These are phyloP conservation scores for Lactuca saligna DNA, from an alignment of 129 eudicot genomes.

Conservation along the genomic window DNA sequence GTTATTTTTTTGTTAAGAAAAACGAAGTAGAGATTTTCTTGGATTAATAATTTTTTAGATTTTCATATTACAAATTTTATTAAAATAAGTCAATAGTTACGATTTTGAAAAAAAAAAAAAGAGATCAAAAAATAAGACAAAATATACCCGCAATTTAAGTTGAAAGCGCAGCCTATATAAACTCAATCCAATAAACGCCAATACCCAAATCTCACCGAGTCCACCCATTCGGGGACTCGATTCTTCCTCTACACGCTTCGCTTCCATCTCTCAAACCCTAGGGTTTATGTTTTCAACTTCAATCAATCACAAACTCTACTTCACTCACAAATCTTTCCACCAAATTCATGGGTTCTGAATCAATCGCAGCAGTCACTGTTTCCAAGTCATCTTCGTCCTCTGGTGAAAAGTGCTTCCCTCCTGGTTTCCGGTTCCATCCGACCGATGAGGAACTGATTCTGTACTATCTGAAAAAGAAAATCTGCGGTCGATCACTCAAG, in stretches of 20 bases:
- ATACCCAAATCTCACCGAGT: neutral
- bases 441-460: conserved; percentile 73
- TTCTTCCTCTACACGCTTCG: conserved; percentile 14
- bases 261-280: conserved; percentile 4
- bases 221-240: conserved; percentile 10
- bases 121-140: too few species aligned
- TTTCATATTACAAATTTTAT: too few species aligned
- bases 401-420: conserved; percentile 46
- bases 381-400: conserved; percentile 22
- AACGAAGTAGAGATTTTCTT: too few species aligned
- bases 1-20: too few species aligned
- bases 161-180: neutral
- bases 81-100: too few species aligned
- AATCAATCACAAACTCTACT: neutral
- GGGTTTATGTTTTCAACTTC: neutral
- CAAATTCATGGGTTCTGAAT: conserved; percentile 11
- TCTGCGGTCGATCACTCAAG: conserved; percentile 47
- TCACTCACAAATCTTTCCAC: neutral
- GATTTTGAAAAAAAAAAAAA: too few species aligned
- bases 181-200: neutral
- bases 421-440: conserved; percentile 75
- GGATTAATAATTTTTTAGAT: too few species aligned
- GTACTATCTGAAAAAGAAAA: conserved; percentile 64
- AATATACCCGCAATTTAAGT: neutral
- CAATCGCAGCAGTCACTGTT: conserved; percentile 5